Percentiles rank a stretch among this genome's conserved stretches.
Conservation (phyloP, 768 basidiomycete genomes). For the Mycena venus region DNA sequence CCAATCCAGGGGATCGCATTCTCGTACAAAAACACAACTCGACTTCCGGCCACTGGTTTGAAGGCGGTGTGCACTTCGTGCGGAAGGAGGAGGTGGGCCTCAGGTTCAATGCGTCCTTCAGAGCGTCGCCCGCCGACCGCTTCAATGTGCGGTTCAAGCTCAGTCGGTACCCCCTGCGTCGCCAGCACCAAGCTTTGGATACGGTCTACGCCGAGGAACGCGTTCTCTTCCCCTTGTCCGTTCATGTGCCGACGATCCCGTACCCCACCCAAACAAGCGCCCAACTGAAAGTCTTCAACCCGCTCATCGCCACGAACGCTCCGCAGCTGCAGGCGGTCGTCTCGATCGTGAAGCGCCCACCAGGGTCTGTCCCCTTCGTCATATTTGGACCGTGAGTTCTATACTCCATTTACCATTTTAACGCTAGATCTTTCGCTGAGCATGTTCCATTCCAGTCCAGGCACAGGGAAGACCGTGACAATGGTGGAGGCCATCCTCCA, state of each 20-base stretch:
- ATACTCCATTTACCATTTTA: background rate
- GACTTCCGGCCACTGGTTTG: slow-evolving; percentile 62
- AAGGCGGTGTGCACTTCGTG: slow-evolving; percentile 70
- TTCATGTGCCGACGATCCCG: slow-evolving; percentile 41
- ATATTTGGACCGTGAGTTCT: slow-evolving; percentile 72
- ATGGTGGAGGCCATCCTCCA: slow-evolving; percentile 75
- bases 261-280: slow-evolving; percentile 27
- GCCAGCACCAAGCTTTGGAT: slow-evolving; percentile 73
- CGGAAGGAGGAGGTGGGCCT: slow-evolving; percentile 64
- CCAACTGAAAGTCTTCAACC: slow-evolving; percentile 52
- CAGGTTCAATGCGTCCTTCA: slow-evolving; percentile 61
- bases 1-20: slow-evolving; percentile 68
- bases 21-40: slow-evolving; percentile 60
- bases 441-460: slow-evolving; percentile 58
- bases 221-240: slow-evolving; percentile 61
- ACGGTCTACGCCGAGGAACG: slow-evolving; percentile 58
- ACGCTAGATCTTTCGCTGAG: background rate
- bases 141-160: slow-evolving; percentile 71
- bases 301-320: slow-evolving; percentile 58
- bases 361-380: slow-evolving; percentile 67
- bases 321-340: slow-evolving; percentile 64
- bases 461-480: slow-evolving; percentile 79
- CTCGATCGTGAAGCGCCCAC: slow-evolving; percentile 56
- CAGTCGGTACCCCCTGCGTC: slow-evolving; percentile 66
- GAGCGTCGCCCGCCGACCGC: slow-evolving; percentile 44